phyloP scores from a whole-genome alignment of 495 filamentous ascomycete genomes.

The Schizothecium vesticola region DNA sequence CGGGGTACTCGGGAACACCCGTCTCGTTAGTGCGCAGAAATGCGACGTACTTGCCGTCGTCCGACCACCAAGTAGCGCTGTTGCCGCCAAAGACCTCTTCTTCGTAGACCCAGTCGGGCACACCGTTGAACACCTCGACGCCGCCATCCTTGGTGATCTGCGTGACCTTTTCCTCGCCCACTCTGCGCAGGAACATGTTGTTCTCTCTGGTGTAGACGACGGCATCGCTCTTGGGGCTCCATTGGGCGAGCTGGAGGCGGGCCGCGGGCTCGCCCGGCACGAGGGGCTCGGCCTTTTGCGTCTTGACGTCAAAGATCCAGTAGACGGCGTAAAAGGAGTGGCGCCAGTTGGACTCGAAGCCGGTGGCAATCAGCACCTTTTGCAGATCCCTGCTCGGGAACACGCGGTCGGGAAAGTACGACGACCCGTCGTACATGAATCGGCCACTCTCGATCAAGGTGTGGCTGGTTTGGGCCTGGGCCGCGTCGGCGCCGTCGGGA shows the following conservation, averaged over 20 bases:
- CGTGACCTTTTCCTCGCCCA: constrained; percentile 50
- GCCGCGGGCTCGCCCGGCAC: constrained; percentile 62
- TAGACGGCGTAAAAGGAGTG: constrained; percentile 80
- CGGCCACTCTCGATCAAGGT: constrained; percentile 67
- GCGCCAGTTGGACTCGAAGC: constrained; percentile 72
- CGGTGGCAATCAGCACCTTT: constrained; percentile 74
- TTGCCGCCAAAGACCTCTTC: constrained; percentile 84
- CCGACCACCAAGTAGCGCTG: constrained; percentile 90
- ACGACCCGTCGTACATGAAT: constrained; percentile 53
- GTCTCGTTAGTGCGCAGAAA: constrained; percentile 93
- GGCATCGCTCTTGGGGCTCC: constrained; percentile 83
- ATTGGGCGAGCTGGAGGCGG: constrained; percentile 76
- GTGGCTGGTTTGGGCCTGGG: constrained; percentile 41
- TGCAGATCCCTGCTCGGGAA: constrained; percentile 80
- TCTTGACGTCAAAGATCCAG: constrained; percentile 90
- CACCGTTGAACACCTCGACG: constrained; percentile 81
- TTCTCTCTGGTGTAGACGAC: constrained; percentile 82
- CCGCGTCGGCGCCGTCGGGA: constrained; percentile 23
- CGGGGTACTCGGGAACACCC: constrained; percentile 83
- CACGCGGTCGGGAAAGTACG: constrained; percentile 49
- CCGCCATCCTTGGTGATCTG: constrained; percentile 86
- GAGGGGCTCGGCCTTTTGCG: constrained; percentile 71
- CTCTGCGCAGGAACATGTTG: constrained; percentile 75
- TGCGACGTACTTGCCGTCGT: constrained; percentile 79
- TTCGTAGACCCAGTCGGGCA: constrained; percentile 99